A percentile compares a stretch with the other conserved stretches of the same genome.
Evolutionary conservation across 2,329 filamentous ascomycete species (phyloP).

Genomic region (Pestalotiopsis sp.): DNA sequence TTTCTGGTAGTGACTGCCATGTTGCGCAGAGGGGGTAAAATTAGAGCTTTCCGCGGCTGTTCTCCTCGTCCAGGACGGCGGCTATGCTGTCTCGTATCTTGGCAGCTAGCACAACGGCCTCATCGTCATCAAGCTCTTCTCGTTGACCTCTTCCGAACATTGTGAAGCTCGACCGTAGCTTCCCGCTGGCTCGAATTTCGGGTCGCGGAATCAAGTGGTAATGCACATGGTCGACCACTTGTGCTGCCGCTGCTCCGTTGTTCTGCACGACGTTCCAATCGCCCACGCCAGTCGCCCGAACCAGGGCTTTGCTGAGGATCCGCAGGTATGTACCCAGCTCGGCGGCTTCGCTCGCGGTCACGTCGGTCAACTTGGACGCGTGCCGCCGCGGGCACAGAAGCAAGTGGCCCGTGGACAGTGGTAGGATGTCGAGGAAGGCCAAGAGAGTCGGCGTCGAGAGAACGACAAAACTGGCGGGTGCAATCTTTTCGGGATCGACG

Average conservation of each 20-base stretch:
- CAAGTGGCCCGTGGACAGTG: conserved; percentile 81
- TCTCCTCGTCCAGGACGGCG: conserved; percentile 48
- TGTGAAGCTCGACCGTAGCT: conserved; percentile 69
- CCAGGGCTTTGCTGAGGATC: conserved; percentile 72
- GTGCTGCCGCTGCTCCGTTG: conserved; percentile 85
- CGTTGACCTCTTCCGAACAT: conserved; percentile 80
- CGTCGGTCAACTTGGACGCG: conserved; percentile 75
- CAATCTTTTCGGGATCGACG: conserved; percentile 27
- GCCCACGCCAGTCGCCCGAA: conserved; percentile 67
- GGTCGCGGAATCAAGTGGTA: conserved; percentile 93
- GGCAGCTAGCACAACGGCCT: conserved; percentile 63
- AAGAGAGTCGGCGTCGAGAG: conserved; percentile 78
- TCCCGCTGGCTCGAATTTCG: conserved; percentile 58
- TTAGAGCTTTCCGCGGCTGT: conserved; percentile 42
- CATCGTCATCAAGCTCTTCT: conserved; percentile 77
- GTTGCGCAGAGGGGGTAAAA: not conserved
- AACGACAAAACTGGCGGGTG: conserved; percentile 63
- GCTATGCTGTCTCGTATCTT: conserved; percentile 54
- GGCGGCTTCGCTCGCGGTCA: conserved; percentile 63
- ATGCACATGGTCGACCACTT: conserved; percentile 92
- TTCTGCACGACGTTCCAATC: conserved; percentile 99
- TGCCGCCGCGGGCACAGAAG: conserved; percentile 80
- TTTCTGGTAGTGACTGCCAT: not conserved
- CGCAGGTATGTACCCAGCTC: conserved; percentile 72
- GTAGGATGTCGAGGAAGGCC: conserved; percentile 93